phyloP scores from a whole-genome alignment of 257 asterid genomes.

The Ocimum tenuiflorum region DNA sequence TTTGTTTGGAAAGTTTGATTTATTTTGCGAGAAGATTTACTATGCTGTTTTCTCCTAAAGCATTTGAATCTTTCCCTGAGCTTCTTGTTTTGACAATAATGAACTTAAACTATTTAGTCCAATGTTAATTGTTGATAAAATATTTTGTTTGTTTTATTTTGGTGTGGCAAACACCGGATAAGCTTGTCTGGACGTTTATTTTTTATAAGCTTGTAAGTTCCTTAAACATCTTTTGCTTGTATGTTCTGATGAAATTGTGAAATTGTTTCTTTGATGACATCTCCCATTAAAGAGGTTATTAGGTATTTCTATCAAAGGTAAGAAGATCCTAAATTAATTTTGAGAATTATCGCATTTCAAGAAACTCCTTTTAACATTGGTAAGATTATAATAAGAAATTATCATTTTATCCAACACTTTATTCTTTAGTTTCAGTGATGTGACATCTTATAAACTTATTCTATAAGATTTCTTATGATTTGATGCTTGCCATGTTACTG shows the following conservation, averaged over 20 bases:
- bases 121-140: not conserved
- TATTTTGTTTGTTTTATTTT: not conserved
- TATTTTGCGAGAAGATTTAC: constrained; percentile 4
- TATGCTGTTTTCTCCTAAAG: not conserved
- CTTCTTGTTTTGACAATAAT: not conserved
- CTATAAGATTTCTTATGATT: not conserved
- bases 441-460: not conserved
- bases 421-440: not conserved
- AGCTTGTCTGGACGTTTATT: not conserved
- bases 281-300: not conserved
- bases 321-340: not conserved
- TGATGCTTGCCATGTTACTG: not conserved
- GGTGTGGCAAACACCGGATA: not conserved
- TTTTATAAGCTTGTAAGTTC: constrained; percentile 4
- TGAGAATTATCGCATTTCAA: not conserved
- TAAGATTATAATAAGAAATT: not conserved
- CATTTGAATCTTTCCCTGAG: not conserved
- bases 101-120: not conserved
- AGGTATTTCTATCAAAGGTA: not conserved
- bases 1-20: not conserved
- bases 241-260: not conserved
- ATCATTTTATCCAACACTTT: not conserved
- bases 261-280: not conserved
- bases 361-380: not conserved
- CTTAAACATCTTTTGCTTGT: not conserved